Base-by-base conservation (phyloP, 768 basidiomycete species). In the Termitomyces sp. region DNA sequence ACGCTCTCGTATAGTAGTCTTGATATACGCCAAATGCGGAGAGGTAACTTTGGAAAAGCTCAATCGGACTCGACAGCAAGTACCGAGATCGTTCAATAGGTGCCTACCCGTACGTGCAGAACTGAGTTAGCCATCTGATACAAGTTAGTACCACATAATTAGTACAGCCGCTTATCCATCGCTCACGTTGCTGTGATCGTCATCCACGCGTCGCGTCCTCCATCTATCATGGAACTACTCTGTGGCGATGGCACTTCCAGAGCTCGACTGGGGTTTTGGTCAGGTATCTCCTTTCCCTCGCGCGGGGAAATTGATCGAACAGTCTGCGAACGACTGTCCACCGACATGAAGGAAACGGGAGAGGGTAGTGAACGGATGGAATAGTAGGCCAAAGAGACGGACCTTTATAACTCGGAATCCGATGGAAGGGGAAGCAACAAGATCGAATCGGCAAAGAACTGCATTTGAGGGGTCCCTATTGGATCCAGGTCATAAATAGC, bases 1-100 rank as follows among this genome's bases (percentile, higher is more conserved):
- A 77, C 7, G 68, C 64, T 37, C 74, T 69, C 2, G 75, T 75
- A 46, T 82, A 76, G 27, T 78, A 75, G 52, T 81, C 82, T 68
- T 80, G 76, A 57, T 76, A 78, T n/a, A 76, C 72, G 2, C 78
- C 79, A 60, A 77, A 78, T 4, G 76, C 72, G 29, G 75, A 77
- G 27, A 73, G 68, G 57, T 77, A 79, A 5, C 79, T 80, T 71
- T 25, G 23, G 65, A 59, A 57, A 54, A 66, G 64, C 38, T 65
- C 66, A 63, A 68, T 69, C 37, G 19, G 19, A 45, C 31, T 38
- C 42, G n/a, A n/a, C n/a, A n/a, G n/a, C 19, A 23, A 42, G 23
- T n/a, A 17, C 41, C 17, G 14, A 48, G 31, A 37, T 27, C 21
- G 47, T 31, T 27, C 25, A 31, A 29, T 5, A 37, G 16, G 27